Base-by-base conservation (phyloP, 2,329 filamentous ascomycete species). In the Xylariaceae sp. region DNA sequence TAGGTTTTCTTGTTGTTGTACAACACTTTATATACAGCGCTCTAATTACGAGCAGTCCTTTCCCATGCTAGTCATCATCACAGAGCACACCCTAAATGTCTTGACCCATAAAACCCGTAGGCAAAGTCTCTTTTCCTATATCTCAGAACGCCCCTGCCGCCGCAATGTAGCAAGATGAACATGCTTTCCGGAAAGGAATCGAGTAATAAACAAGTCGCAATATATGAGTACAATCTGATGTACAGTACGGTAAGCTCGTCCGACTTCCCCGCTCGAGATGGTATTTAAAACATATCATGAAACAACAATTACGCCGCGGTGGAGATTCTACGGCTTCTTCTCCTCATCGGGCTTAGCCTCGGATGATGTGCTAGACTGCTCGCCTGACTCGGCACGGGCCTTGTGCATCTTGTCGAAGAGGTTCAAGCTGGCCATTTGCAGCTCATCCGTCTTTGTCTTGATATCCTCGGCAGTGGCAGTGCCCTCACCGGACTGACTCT, bases 351-450 rank as follows among this genome's bases (percentile, higher is more conserved):
- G 69, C 70, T 73, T 72, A 40, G 65, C 44, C 48, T 72, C 71
- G 44, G 67, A 66, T 43, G 66, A 69, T 75, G 70, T 76, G 67
- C 69, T 78, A 69, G 73, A 65, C 71, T 84, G 78, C 73, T 85
- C 77, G 72, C 81, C 76, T 68, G 82, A 82, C 81, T 93, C 90
- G 68, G 79, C 76, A 70, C 91, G 89, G 68, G 94, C 92, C 85
- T 96, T 96, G 90, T 99, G 94, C 91, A 99, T 96, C 90, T 98
- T 97, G 83, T 98, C 95, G 78, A 99, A 98, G 73, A 98, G 88
- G 81, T 91, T 96, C 80, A 99, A 83, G 79, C 90, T 94, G 68
- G 94, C 91, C 76, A 90, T 91, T 83, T 98, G 95, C 74, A 99
- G 90, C 79, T 97, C 94, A 67, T 98, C 95, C 71, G 91, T 96